Conservation (phyloP, 2,329 filamentous ascomycete genomes). For the Cephalotrichum gorgonifer region DNA sequence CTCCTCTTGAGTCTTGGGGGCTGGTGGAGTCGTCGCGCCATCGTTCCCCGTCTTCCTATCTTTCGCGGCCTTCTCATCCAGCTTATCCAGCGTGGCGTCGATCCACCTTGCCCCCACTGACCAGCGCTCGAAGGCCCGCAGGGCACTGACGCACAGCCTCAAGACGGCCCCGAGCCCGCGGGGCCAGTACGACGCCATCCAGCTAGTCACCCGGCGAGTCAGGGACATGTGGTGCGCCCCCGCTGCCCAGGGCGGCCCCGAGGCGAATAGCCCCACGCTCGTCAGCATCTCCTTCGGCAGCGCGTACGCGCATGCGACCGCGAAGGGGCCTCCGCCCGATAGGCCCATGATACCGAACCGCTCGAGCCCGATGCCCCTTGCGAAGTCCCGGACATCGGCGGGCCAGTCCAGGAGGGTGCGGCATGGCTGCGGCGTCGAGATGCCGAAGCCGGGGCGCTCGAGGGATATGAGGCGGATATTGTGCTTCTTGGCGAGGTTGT, state of each 20-base stretch:
- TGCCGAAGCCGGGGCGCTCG: conserved; percentile 31
- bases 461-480: conserved; percentile 23
- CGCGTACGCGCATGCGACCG: conserved; percentile 20
- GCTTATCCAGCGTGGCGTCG: no score
- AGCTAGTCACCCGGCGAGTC: no score
- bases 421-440: conserved; percentile 23
- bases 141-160: no score
- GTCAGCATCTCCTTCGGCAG: conserved; percentile 19
- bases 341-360: conserved; percentile 21
- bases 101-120: no score
- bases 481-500: conserved; percentile 14
- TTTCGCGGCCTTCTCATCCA: no score
- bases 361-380: conserved; percentile 9
- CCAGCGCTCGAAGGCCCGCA: no score
- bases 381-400: conserved; percentile 15
- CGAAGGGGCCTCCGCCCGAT: conserved; percentile 25
- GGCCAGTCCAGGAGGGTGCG: conserved; percentile 22
- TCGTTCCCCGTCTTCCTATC: no score
- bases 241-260: conserved; percentile 19
- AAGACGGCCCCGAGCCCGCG: no score
- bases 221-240: no score
- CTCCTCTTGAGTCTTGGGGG: no score
- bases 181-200: no score
- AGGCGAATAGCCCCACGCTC: conserved; percentile 24
- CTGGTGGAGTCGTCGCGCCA: no score